Evolutionary conservation across 345 rosid species (phyloP), one percentile per base, ranked within the genome.

Genomic region (Turritis glabra): DNA sequence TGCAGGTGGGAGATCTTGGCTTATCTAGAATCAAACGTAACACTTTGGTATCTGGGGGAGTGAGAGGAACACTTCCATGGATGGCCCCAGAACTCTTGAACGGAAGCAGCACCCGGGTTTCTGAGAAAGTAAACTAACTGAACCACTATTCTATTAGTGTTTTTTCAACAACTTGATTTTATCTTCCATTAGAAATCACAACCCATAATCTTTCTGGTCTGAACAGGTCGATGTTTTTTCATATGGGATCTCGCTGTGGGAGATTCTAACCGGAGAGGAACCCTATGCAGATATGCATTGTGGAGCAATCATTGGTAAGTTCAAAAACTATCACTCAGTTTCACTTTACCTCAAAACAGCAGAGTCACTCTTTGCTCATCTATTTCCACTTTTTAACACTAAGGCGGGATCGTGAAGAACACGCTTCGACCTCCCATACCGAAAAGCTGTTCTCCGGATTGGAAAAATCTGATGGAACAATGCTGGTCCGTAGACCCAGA

Each of bases 221-320:
- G 17, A 35, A 65, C 61, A 66, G 78, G 73, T 67, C 0, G 78
- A 88, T 67, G 93, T 88, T 64, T 88, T 83, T 80, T 88, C 93
- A 23, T 88, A 83, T 77, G 93, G 93, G 72, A 86, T 88, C 73
- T 85, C 88, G 15, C 22, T 88, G 77, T 88, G 93, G 93, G 93
- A 88, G 83, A 86, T 86, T 75, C 73, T 84, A 83, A 86, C 93
- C 2, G 85, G 87, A 57, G 89, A 86, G 73, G 93, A 85, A 76
- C 93, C 93, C 4, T 88, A 88, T 64, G 89, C 88, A 32, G 88
- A 88, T 68, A 82, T 88, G 93, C 91, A 89, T 58, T 86, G 89
- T 62, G 94, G 94, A 64, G 91, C 94, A 29, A 85, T 89, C 57
- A 89, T 89, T 68, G 89, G 94, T 89, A 68, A 72, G 85, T 5